These are phyloP conservation scores for Globisporangium viniferum DNA, from an alignment of 352 stramenopile species.

Conservation along the genomic window DNA sequence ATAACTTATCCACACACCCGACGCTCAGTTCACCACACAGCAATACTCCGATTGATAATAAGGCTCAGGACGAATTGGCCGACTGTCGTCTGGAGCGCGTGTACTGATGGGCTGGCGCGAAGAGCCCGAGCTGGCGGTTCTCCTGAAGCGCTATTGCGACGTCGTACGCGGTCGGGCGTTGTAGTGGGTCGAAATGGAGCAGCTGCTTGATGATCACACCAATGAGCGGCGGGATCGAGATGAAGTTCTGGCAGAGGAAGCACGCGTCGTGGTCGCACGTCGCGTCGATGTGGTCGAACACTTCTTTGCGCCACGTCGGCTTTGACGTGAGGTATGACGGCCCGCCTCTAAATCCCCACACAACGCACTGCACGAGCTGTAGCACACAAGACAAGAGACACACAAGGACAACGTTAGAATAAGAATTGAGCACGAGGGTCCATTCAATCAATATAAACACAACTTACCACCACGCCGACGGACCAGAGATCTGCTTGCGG, in stretches of 20 bases:
- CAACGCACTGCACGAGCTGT: slow-evolving; percentile 66
- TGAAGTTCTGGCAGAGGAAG: slow-evolving; percentile 76
- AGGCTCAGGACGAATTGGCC: not conserved
- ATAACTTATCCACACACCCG: slow-evolving; percentile 8
- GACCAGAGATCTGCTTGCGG: slow-evolving; percentile 74
- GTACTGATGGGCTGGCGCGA: slow-evolving; percentile 25
- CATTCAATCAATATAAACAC: not conserved
- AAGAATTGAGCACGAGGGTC: no score
- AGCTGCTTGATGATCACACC: slow-evolving; percentile 76
- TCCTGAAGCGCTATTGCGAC: slow-evolving; percentile 67
- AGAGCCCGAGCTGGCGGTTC: slow-evolving; percentile 55
- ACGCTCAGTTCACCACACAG: not conserved
- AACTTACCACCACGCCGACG: slow-evolving; percentile 75
- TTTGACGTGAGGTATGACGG: slow-evolving; percentile 56
- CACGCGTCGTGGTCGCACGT: slow-evolving; percentile 52
- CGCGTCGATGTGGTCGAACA: slow-evolving; percentile 78
- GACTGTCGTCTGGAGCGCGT: slow-evolving; percentile 4
- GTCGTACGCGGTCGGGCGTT: slow-evolving; percentile 68
- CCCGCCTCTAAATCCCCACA: slow-evolving; percentile 75
- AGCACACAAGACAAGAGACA: not conserved
- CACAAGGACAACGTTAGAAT: no score
- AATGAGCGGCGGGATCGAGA: slow-evolving; percentile 71
- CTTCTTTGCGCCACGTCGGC: slow-evolving; percentile 64
- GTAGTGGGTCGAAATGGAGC: slow-evolving; percentile 64
- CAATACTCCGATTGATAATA: not conserved